phyloP scores from a whole-genome alignment of 495 filamentous ascomycete species.

The Beverwykella pulmonaria region DNA sequence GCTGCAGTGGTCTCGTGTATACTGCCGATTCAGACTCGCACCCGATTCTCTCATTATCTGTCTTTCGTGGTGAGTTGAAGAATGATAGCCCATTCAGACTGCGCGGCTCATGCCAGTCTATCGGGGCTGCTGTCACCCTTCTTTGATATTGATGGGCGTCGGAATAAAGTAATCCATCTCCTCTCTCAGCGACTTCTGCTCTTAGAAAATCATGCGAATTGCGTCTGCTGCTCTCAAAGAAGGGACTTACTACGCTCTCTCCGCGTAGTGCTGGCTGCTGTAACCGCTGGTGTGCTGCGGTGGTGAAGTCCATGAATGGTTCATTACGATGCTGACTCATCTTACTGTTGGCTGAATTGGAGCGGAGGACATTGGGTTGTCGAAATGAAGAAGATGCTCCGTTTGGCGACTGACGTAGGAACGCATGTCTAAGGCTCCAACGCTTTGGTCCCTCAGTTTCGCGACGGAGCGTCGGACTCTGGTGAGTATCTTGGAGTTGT shows the following conservation, averaged over 20 bases:
- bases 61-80: conserved; percentile 27
- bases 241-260: conserved; percentile 40
- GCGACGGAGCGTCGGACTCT: not conserved
- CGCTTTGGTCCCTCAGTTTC: not conserved
- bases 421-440: conserved; percentile 8
- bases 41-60: conserved; percentile 15
- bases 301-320: conserved; percentile 3
- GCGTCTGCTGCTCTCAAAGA: conserved; percentile 37
- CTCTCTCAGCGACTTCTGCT: conserved; percentile 4
- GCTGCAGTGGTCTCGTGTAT: not conserved
- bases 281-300: conserved; percentile 7
- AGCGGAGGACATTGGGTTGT: conserved; percentile 14
- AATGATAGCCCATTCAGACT: conserved; percentile 40
- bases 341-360: not conserved
- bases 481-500: not conserved
- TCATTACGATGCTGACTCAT: not conserved
- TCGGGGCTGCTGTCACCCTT: not conserved
- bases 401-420: conserved; percentile 10
- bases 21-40: not conserved
- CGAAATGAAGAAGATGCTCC: not conserved
- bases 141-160: conserved; percentile 16
- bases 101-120: conserved; percentile 20
- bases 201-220: conserved; percentile 1
- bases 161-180: conserved; percentile 5
- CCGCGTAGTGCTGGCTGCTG: conserved; percentile 5